Percentiles rank a stretch among this genome's conserved stretches.
Conservation (phyloP, 129 eudicot genomes). For the Smallanthus sonchifolius region DNA sequence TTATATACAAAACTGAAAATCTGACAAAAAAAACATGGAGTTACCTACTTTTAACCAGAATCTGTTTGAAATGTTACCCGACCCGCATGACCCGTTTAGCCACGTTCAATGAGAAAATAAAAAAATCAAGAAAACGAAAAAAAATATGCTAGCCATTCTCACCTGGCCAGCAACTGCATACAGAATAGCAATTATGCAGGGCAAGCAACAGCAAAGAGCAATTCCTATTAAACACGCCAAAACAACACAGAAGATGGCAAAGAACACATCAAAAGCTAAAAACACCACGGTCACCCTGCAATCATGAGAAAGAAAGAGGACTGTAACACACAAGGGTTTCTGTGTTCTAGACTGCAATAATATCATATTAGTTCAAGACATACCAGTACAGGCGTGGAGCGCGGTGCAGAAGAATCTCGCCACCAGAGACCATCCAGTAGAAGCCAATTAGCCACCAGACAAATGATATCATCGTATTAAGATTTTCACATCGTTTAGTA, state of each 20-base stretch:
- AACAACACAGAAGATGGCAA: slow-evolving; percentile 91
- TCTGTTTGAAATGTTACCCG: neutral
- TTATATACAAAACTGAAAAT: neutral
- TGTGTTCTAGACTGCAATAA: neutral
- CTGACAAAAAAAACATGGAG: neutral
- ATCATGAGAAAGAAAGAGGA: neutral
- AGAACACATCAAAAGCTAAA: slow-evolving; percentile 92
- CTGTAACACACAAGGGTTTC: neutral
- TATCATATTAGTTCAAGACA: slow-evolving; percentile 13
- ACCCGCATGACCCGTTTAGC: neutral
- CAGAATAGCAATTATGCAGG: slow-evolving; percentile 93
- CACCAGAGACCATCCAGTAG: slow-evolving; percentile 90
- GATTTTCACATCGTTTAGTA: slow-evolving; percentile 71
- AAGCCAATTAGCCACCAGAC: slow-evolving; percentile 98
- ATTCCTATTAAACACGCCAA: slow-evolving; percentile 91
- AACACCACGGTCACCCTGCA: slow-evolving; percentile 90
- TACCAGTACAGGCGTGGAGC: slow-evolving; percentile 96
- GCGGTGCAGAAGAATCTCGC: slow-evolving; percentile 61
- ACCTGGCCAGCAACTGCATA: slow-evolving; percentile 98
- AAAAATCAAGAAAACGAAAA: neutral
- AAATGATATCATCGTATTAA: slow-evolving; percentile 77
- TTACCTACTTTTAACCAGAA: neutral
- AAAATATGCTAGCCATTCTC: neutral
- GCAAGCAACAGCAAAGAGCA: slow-evolving; percentile 97
- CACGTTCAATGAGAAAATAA: neutral